A percentile compares a stretch with the other conserved stretches of the same genome.
These are phyloP conservation scores for Didymella arachidicola DNA, from an alignment of 2,329 filamentous ascomycete species.

Conservation along the genomic window DNA sequence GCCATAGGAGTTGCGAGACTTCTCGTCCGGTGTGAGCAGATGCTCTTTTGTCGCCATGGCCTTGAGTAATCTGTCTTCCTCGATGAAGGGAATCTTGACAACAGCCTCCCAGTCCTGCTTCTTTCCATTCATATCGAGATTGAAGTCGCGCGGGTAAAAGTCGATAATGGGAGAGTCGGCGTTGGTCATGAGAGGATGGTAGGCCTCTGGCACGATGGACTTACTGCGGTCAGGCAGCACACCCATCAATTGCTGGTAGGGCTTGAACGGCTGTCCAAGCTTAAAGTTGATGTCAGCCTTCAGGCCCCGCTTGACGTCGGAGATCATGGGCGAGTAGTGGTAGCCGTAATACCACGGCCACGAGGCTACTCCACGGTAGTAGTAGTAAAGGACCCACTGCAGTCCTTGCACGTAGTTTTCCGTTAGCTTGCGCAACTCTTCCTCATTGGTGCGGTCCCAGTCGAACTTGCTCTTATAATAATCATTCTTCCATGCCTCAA, in stretches of 20 bases:
- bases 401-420: slow-evolving; percentile 98
- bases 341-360: slow-evolving; percentile 99
- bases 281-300: slow-evolving; percentile 89
- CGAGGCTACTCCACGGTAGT: slow-evolving; percentile 94
- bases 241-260: slow-evolving; percentile 97
- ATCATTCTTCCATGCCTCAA: slow-evolving; percentile 89
- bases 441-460: slow-evolving; percentile 82
- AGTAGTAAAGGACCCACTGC: slow-evolving; percentile 98
- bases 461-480: slow-evolving; percentile 93
- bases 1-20: slow-evolving; percentile 85
- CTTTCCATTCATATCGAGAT: slow-evolving; percentile 99
- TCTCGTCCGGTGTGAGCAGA: slow-evolving; percentile 78
- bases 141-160: slow-evolving; percentile 97
- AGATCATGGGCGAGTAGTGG: slow-evolving; percentile 97
- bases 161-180: slow-evolving; percentile 92
- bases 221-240: slow-evolving; percentile 97
- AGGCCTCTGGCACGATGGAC: slow-evolving; percentile 86
- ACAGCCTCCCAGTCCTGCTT: slow-evolving; percentile 99
- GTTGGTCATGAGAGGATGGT: slow-evolving; percentile 92
- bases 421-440: slow-evolving; percentile 79
- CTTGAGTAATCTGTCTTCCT: slow-evolving; percentile 81
- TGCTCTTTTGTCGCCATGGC: slow-evolving; percentile 89
- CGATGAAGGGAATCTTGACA: slow-evolving; percentile 98
- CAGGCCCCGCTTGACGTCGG: slow-evolving; percentile 88
- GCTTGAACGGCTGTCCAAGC: slow-evolving; percentile 92